Evolutionary conservation across 495 filamentous ascomycete genomes (phyloP).

Genomic region (Neurospora sp.): DNA sequence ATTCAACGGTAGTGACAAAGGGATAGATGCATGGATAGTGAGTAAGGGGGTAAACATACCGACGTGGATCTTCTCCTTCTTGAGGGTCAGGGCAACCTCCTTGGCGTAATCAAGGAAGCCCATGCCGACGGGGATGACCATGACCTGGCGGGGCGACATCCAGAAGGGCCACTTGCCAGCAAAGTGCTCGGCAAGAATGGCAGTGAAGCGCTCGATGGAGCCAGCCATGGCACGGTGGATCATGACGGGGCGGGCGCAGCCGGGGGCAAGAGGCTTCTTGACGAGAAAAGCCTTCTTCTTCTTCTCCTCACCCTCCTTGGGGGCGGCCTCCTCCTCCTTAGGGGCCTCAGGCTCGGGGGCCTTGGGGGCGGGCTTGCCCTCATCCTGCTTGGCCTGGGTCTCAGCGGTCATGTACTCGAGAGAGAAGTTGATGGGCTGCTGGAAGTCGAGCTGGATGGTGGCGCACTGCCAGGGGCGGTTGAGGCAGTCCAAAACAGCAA

Average conservation of each 20-base stretch:
- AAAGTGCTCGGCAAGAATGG: constrained; percentile 89
- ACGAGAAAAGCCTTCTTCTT: constrained; percentile 23
- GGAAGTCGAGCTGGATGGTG: constrained; percentile 96
- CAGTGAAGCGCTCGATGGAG: constrained; percentile 89
- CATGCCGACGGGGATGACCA: constrained; percentile 87
- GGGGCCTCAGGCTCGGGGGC: constrained; percentile 23
- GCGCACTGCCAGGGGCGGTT: constrained; percentile 63
- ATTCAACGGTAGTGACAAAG: not conserved
- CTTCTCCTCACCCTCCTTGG: constrained; percentile 7
- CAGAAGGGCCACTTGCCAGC: constrained; percentile 98
- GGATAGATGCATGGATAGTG: not conserved
- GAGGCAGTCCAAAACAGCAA: constrained; percentile 38
- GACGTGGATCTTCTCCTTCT: constrained; percentile 43
- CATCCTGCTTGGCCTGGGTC: constrained; percentile 23
- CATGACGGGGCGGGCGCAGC: constrained; percentile 88
- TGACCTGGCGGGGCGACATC: constrained; percentile 84
- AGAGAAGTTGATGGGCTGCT: constrained; percentile 58
- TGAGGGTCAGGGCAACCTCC: constrained; percentile 61
- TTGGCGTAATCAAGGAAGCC: constrained; percentile 73
- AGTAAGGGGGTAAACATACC: constrained; percentile 11
- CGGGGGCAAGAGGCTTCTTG: constrained; percentile 46
- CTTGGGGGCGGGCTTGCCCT: constrained; percentile 34
- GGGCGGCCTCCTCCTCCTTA: constrained; percentile 12
- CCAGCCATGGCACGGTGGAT: constrained; percentile 94
- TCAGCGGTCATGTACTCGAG: constrained; percentile 47